These are phyloP conservation scores for Arthrobotrys sinensis DNA, from an alignment of 2,329 filamentous ascomycete genomes.

Conservation along the genomic window DNA sequence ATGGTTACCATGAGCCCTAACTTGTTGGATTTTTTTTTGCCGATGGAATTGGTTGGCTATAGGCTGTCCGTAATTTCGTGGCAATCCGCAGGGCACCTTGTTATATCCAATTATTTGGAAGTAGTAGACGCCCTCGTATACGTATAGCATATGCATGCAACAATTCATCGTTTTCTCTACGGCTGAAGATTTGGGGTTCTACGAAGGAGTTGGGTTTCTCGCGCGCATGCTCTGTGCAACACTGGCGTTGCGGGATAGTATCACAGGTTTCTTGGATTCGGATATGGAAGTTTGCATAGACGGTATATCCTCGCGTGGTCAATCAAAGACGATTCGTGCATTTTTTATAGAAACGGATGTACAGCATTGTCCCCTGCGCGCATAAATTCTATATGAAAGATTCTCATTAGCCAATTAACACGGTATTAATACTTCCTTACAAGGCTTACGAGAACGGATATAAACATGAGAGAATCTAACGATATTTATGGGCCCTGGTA, in stretches of 20 bases:
- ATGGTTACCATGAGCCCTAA: neutral
- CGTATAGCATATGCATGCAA: neutral
- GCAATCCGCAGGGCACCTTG: neutral
- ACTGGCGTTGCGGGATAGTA: too few relatives aligned
- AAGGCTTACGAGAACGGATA: neutral
- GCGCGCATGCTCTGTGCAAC: neutral
- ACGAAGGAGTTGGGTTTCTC: neutral
- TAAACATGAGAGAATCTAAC: conserved; percentile 3
- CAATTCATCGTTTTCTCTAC: neutral
- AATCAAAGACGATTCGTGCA: neutral
- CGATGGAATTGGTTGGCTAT: neutral
- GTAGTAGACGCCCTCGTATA: conserved; percentile 3
- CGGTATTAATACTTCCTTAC: conserved; percentile 5
- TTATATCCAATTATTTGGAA: neutral
- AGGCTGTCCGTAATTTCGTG: conserved; percentile 18
- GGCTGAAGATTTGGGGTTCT: neutral
- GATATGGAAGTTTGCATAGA: too few relatives aligned
- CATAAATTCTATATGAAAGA: neutral
- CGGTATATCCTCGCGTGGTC: too few relatives aligned
- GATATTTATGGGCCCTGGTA: conserved; percentile 1
- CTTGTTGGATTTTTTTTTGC: conserved; percentile 5
- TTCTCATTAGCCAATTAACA: too few relatives aligned
- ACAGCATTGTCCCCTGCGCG: neutral
- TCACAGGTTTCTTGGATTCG: too few relatives aligned
- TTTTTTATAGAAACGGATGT: neutral